Evolutionary conservation across 305 asterid genomes (phyloP).

Genomic region (Plantago coronopus): DNA sequence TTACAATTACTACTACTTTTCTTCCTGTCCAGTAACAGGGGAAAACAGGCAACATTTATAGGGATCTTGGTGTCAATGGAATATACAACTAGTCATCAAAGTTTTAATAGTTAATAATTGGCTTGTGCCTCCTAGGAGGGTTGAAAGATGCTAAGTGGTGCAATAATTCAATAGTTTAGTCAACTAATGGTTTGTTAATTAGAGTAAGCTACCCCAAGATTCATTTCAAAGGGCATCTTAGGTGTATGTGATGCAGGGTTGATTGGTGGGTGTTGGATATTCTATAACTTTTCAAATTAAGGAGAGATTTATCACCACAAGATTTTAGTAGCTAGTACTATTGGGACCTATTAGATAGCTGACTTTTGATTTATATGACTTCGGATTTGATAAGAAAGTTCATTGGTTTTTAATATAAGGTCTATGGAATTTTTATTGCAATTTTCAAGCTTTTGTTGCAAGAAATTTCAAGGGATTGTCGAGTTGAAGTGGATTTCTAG

Average conservation of each 20-base stretch:
- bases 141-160: constrained; percentile 31
- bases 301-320: not conserved
- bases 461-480: too few relatives aligned
- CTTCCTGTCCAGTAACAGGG: constrained; percentile 25
- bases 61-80: constrained; percentile 35
- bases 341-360: constrained; percentile 22
- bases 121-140: constrained; percentile 32
- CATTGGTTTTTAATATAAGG: too few relatives aligned
- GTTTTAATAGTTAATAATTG: not conserved
- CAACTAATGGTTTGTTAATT: constrained; percentile 20
- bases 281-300: not conserved
- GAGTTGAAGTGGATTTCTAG: too few relatives aligned
- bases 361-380: constrained; percentile 29
- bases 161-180: constrained; percentile 43
- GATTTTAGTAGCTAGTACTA: too few relatives aligned
- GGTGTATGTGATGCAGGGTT: constrained; percentile 37
- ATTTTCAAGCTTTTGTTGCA: too few relatives aligned
- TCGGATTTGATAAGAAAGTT: not conserved
- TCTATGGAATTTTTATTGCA: too few relatives aligned
- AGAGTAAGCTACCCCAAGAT: constrained; percentile 56
- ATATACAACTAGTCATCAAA: constrained; percentile 29
- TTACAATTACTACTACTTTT: constrained; percentile 10
- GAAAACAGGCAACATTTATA: constrained; percentile 25
- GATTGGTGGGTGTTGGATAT: constrained; percentile 1
- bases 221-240: constrained; percentile 70